A percentile compares a stretch with the other conserved stretches of the same genome.
Evolutionary conservation across 257 asterid species (phyloP).

Genomic region (Buddleja alternifolia): DNA sequence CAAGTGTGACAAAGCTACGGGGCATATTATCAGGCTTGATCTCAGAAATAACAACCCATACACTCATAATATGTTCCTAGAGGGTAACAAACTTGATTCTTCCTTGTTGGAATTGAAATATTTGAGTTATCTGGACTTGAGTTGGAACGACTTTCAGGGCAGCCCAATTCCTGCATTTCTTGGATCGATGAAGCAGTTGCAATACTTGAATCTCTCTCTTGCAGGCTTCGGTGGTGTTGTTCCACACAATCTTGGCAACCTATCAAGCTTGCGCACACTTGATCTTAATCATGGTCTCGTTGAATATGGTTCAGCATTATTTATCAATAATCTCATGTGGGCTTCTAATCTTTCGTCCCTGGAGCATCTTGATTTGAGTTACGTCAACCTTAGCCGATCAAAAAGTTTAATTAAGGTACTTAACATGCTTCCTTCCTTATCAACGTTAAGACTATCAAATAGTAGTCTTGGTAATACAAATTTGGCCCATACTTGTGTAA

Average conservation of each 20-base stretch:
- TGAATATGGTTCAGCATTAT: no score
- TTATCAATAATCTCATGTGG: constrained; percentile 12
- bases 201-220: neutral
- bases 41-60: neutral
- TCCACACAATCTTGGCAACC: constrained; percentile 18
- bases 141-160: neutral
- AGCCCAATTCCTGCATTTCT: neutral
- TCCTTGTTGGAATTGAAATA: neutral
- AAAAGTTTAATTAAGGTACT: neutral
- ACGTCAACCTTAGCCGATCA: neutral
- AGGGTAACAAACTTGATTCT: neutral
- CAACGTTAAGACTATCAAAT: neutral
- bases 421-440: neutral
- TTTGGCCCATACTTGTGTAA: neutral
- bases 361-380: neutral
- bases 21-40: constrained; percentile 7
- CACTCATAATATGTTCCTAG: no score
- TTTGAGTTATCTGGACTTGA: neutral
- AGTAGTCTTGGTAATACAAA: neutral
- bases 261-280: constrained; percentile 1
- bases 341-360: constrained; percentile 7
- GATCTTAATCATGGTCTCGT: neutral
- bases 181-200: constrained; percentile 7
- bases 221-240: constrained; percentile 7
- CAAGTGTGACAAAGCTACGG: neutral